Evolutionary conservation across 1,284 basidiomycete species (phyloP).

Genomic region (Boletellus dicymbophilus): DNA sequence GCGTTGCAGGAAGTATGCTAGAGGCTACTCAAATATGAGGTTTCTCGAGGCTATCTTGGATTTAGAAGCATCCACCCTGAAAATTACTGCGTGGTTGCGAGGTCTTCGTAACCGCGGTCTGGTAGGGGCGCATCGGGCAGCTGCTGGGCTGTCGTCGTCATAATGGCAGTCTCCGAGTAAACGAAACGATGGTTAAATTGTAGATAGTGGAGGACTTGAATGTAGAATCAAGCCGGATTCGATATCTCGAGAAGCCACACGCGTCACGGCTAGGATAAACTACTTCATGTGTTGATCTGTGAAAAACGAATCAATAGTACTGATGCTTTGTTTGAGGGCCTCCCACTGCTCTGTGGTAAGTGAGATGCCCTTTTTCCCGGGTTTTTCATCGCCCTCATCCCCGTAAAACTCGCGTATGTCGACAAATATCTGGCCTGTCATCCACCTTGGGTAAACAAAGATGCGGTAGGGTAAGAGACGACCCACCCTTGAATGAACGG

Average conservation of each 20-base stretch:
- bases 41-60: slow-evolving; percentile 70
- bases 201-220: neutral
- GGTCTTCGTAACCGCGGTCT: slow-evolving; percentile 61
- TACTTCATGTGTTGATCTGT: slow-evolving; percentile 41
- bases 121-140: slow-evolving; percentile 66
- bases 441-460: slow-evolving; percentile 1
- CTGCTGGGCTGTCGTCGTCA: slow-evolving; percentile 54
- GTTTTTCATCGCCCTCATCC: slow-evolving; percentile 63
- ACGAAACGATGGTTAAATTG: too few relatives aligned
- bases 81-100: slow-evolving; percentile 64
- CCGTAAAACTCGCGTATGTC: slow-evolving; percentile 82
- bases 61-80: slow-evolving; percentile 59
- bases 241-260: neutral
- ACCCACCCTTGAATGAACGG: slow-evolving; percentile 64
- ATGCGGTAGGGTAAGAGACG: neutral
- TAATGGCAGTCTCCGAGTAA: slow-evolving; percentile 21
- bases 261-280: neutral
- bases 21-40: slow-evolving; percentile 49
- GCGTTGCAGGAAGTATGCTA: slow-evolving; percentile 57
- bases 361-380: slow-evolving; percentile 82
- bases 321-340: slow-evolving; percentile 44
- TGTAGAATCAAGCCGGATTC: too few relatives aligned
- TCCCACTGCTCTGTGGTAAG: slow-evolving; percentile 77
- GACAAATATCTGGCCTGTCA: slow-evolving; percentile 51
- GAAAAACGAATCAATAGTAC: slow-evolving; percentile 56